Evolutionary conservation across 2,329 filamentous ascomycete genomes (phyloP), one percentile per base, ranked within the genome.

Genomic region (Emergomyces pasteurianus): DNA sequence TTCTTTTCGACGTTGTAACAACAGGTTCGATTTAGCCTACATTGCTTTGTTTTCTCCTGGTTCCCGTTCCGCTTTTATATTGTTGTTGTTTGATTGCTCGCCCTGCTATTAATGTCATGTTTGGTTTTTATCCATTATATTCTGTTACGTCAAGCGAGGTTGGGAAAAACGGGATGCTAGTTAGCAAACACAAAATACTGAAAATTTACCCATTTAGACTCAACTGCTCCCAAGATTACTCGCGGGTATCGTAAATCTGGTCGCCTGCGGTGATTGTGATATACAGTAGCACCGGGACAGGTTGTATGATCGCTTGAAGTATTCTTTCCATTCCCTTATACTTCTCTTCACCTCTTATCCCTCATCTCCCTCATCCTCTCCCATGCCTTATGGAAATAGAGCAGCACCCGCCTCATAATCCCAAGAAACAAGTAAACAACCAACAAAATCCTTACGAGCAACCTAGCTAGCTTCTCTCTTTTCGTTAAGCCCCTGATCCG

Each of bases 361-460:
- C 10, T 40, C 34, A 26, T 55, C 34, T 42, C 34, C 21, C 52
- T 23, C n/a, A 38, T 26, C 40, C 38, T 38, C 14, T 40, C 16
- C 54, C 54, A 57, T 10, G 23, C 26, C 14, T 8, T 31, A 16
- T 21, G 36, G 14, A 57, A 57, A 40, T 52, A 58, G 14, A 42
- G 36, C 38, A 34, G 26, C 2, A 58, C 26, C 43, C 23, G 49
- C 21, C 40, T 55, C 28, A 43, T 31, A 8, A 59, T 40, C 16
- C 21, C 54, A 38, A 57, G 16, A n/a, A 57, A n/a, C 38, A 21
- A 57, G 40, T 43, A 43, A 18, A 57, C 46, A 12, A 58, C 65
- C 57, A n/a, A 54, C 36, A 58, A 64, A 34, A 53, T 8, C 26
- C n/a, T 42, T n/a, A 53, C 28, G 43, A 43, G 31, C 5, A 55